Percentiles rank a stretch among this genome's conserved stretches.
Conservation (phyloP, 2,329 filamentous ascomycete genomes). For the Westerdykella ornata region DNA sequence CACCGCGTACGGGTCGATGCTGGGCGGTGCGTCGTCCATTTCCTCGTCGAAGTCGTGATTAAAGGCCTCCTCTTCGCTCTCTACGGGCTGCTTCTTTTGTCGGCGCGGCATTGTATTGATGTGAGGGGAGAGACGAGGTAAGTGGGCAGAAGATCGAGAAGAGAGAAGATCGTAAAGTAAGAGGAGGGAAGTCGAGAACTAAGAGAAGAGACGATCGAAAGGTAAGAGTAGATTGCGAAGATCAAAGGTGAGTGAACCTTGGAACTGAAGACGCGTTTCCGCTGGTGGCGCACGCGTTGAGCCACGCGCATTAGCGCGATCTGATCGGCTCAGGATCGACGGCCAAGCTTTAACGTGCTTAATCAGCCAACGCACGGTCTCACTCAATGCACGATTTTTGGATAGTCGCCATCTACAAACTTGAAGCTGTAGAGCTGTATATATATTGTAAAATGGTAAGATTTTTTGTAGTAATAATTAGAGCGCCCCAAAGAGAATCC, state of each 20-base stretch:
- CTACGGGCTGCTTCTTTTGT: slow-evolving; percentile 4
- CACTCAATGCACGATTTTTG: too few species aligned
- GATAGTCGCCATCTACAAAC: too few species aligned
- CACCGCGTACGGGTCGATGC: slow-evolving; percentile 71
- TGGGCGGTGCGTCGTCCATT: slow-evolving; percentile 52
- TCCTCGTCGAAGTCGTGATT: slow-evolving; percentile 37
- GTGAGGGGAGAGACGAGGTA: neutral
- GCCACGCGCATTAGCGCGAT: too few species aligned
- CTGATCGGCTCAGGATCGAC: too few species aligned
- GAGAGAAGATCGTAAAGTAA: neutral
- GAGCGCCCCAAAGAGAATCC: neutral
- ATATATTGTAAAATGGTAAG: neutral
- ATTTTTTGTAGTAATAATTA: slow-evolving; percentile 1
- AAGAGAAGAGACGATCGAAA: too few species aligned
- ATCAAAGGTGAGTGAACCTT: too few species aligned
- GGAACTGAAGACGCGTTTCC: too few species aligned
- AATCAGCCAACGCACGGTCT: too few species aligned
- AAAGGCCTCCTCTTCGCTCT: slow-evolving; percentile 40
- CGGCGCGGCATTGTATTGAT: slow-evolving; percentile 4
- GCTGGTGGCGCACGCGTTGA: too few species aligned
- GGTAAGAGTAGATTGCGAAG: too few species aligned
- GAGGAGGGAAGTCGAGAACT: too few species aligned
- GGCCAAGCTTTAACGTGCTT: neutral
- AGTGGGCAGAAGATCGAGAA: neutral
- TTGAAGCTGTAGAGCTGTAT: too few species aligned